Conservation (phyloP, 768 basidiomycete genomes). For the Lactarius sp. region DNA sequence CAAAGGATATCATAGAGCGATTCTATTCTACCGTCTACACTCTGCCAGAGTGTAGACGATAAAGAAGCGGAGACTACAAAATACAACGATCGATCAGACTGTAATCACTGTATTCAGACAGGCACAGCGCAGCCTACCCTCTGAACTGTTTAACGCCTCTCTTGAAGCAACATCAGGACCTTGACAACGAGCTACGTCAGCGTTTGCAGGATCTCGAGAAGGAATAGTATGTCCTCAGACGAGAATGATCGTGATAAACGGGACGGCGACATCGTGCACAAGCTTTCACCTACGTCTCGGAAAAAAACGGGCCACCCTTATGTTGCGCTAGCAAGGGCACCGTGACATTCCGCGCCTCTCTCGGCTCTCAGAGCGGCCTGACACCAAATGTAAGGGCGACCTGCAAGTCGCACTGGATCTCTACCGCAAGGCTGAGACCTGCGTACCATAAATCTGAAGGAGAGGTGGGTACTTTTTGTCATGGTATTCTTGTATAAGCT, state of each 20-base stretch:
- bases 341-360: constrained; percentile 50
- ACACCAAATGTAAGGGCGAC: constrained; percentile 51
- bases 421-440: constrained; percentile 75
- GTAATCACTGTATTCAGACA: too few species aligned
- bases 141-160: constrained; percentile 56
- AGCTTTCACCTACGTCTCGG: constrained; percentile 64
- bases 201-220: constrained; percentile 68
- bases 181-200: constrained; percentile 61
- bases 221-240: constrained; percentile 53
- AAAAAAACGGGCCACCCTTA: constrained; percentile 82
- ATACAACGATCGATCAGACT: too few species aligned
- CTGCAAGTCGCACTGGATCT: constrained; percentile 75
- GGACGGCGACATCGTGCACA: constrained; percentile 56
- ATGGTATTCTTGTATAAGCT: constrained; percentile 50
- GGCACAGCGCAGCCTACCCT: constrained; percentile 29
- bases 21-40: too few species aligned
- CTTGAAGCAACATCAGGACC: constrained; percentile 58
- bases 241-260: constrained; percentile 56
- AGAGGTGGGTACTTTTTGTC: constrained; percentile 79
- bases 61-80: too few species aligned
- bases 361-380: neutral
- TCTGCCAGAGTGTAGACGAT: too few species aligned
- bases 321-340: constrained; percentile 77
- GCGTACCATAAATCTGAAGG: constrained; percentile 80
- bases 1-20: too few species aligned